Evolutionary conservation across 306 rosid genomes (phyloP).

Genomic region (Ziziphus jujuba): DNA sequence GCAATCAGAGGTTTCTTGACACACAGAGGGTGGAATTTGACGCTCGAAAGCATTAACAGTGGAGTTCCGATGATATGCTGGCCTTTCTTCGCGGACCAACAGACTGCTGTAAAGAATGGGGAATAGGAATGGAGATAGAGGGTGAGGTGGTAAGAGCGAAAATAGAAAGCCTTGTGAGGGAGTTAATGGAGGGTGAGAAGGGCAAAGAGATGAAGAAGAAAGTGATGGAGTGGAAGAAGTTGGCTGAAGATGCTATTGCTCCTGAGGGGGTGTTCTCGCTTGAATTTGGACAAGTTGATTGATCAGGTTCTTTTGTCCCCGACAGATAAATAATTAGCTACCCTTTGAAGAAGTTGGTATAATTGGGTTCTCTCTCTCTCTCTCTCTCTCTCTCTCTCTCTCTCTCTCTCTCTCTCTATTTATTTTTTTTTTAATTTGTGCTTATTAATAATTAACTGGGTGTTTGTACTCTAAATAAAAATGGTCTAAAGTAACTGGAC

Average conservation of each 20-base stretch:
- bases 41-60: conserved; percentile 36
- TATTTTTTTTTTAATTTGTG: too few species aligned
- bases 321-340: too few species aligned
- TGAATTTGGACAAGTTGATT: too few species aligned
- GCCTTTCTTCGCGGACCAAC: conserved; percentile 64
- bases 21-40: conserved; percentile 32
- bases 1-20: conserved; percentile 52
- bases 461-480: too few species aligned
- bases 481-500: too few species aligned
- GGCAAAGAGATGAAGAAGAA: conserved; percentile 40
- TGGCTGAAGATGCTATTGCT: conserved; percentile 18
- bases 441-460: too few species aligned
- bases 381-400: too few species aligned
- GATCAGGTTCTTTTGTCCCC: too few species aligned
- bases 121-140: too few species aligned
- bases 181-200: conserved; percentile 47
- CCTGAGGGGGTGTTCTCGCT: neutral
- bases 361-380: too few species aligned
- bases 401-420: too few species aligned
- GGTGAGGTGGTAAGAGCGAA: conserved; percentile 1
- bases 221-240: conserved; percentile 36
- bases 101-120: conserved; percentile 13
- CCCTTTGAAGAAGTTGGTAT: too few species aligned
- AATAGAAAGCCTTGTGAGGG: conserved; percentile 46
- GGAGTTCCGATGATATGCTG: conserved; percentile 60